A percentile compares a stretch with the other conserved stretches of the same genome.
Conservation (phyloP, 306 rosid genomes). For the Hippophae rhamnoides region DNA sequence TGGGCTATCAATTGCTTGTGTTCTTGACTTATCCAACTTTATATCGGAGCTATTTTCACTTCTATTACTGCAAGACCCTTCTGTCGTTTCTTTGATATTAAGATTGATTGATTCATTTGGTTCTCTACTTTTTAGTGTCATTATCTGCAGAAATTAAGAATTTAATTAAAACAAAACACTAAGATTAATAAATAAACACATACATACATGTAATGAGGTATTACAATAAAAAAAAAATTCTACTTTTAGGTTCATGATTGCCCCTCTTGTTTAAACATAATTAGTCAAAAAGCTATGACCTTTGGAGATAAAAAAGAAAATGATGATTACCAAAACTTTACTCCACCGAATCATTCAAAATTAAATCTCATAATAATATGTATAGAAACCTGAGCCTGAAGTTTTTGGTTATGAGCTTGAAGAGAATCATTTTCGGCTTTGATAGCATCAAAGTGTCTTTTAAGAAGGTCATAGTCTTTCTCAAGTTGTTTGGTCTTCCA, state of each 20-base stretch:
- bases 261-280: too few relatives aligned
- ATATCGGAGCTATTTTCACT: conserved; percentile 96
- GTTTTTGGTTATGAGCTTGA: conserved; percentile 70
- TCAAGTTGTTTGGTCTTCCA: conserved; percentile 95
- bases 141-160: conserved; percentile 35
- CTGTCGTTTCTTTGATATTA: conserved; percentile 71
- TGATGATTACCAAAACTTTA: conserved; percentile 25
- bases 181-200: too few relatives aligned
- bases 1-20: conserved; percentile 80
- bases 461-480: conserved; percentile 81
- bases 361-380: neutral
- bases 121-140: conserved; percentile 84
- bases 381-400: conserved; percentile 65
- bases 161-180: neutral
- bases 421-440: conserved; percentile 70
- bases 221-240: conserved; percentile 1
- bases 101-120: conserved; percentile 93
- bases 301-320: conserved; percentile 10
- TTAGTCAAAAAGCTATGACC: conserved; percentile 29
- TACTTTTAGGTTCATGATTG: too few relatives aligned
- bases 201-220: neutral
- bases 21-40: conserved; percentile 81
- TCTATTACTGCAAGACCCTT: conserved; percentile 93
- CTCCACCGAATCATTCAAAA: conserved; percentile 17
- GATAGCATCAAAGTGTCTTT: conserved; percentile 64